Conservation (phyloP, 495 filamentous ascomycete genomes). For the Chaetomidium leptoderma region DNA sequence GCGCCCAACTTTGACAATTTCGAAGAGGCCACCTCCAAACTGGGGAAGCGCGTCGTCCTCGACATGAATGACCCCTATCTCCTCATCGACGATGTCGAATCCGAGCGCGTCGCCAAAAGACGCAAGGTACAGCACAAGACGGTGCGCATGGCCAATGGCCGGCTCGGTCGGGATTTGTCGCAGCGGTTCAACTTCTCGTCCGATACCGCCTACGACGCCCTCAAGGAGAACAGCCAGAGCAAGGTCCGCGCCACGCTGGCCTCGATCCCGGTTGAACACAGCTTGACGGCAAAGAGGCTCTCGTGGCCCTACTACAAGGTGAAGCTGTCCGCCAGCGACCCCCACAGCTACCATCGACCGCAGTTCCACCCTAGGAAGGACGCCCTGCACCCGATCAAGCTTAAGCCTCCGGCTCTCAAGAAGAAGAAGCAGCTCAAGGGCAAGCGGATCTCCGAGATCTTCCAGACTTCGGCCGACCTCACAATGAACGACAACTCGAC, state of each 20-base stretch:
- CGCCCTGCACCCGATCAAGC: constrained; percentile 48
- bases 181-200: constrained; percentile 93
- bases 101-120: constrained; percentile 47
- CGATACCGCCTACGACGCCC: constrained; percentile 86
- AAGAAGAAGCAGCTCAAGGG: constrained; percentile 78
- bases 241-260: constrained; percentile 89
- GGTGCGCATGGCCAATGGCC: constrained; percentile 53
- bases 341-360: constrained; percentile 89
- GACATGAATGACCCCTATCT: constrained; percentile 88
- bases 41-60: constrained; percentile 73
- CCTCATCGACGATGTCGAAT: constrained; percentile 56
- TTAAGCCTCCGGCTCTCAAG: constrained; percentile 59
- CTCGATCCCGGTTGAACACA: constrained; percentile 81
- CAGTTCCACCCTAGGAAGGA: constrained; percentile 54
- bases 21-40: constrained; percentile 57
- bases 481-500: constrained; percentile 83
- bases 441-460: constrained; percentile 69
- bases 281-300: constrained; percentile 80
- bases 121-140: constrained; percentile 44
- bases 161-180: constrained; percentile 56
- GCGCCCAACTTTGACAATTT: constrained; percentile 49
- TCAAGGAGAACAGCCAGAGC: constrained; percentile 95
- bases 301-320: constrained; percentile 93
- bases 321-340: constrained; percentile 69
- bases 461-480: constrained; percentile 68